A percentile compares a stretch with the other conserved stretches of the same genome.
These are phyloP conservation scores for Amanita subjunquillea DNA, from an alignment of 768 basidiomycete species.

Conservation along the genomic window DNA sequence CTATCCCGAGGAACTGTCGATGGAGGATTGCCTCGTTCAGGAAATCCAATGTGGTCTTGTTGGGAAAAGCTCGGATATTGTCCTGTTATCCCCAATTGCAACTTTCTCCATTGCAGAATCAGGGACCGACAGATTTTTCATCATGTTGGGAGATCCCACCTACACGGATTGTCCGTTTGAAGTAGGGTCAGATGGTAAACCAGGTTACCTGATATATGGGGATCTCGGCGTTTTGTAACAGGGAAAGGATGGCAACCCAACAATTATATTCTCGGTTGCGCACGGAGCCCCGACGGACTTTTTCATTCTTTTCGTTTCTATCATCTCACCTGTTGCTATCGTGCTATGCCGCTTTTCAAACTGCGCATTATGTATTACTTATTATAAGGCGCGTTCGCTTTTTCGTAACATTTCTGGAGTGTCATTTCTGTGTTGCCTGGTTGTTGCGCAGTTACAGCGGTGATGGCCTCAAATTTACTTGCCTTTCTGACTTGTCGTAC, in stretches of 20 bases:
- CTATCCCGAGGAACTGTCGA: conserved; percentile 13
- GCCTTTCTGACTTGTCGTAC: not conserved
- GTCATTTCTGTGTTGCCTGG: not conserved
- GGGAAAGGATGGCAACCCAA: not conserved
- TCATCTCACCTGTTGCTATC: not conserved
- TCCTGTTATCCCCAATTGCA: not conserved
- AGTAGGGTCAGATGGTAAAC: not conserved
- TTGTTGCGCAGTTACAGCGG: not conserved
- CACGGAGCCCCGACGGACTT: not conserved
- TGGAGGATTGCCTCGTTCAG: not conserved
- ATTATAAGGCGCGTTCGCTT: not conserved
- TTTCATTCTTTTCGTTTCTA: not conserved
- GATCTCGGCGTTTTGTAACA: not conserved
- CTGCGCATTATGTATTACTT: not conserved
- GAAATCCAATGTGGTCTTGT: not conserved
- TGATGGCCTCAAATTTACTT: not conserved
- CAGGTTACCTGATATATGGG: not conserved
- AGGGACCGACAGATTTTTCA: not conserved
- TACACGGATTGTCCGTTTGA: not conserved
- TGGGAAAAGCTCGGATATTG: conserved; percentile 5
- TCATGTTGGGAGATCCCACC: not conserved
- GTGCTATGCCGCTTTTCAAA: no score
- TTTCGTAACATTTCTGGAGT: no score
- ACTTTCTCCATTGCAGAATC: not conserved
- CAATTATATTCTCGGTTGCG: not conserved